Evolutionary conservation across 2,329 filamentous ascomycete species (phyloP).

Genomic region (Coniochaeta sp.): DNA sequence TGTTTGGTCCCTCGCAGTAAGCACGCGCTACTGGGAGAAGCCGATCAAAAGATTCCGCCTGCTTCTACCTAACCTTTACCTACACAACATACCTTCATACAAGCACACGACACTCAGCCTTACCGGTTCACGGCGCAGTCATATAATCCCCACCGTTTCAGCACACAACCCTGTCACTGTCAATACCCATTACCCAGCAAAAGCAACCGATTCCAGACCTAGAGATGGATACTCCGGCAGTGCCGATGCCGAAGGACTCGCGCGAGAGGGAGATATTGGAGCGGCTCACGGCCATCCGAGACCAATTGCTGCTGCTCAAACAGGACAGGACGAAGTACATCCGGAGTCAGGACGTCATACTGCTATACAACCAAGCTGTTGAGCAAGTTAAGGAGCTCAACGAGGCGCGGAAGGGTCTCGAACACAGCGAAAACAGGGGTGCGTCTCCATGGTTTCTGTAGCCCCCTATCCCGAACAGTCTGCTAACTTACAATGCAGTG

Average conservation of each 20-base stretch:
- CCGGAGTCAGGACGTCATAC: conserved; percentile 58
- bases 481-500: conserved; percentile 35
- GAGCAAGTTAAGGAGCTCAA: conserved; percentile 54
- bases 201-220: background rate
- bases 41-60: background rate
- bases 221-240: conserved; percentile 55
- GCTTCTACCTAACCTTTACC: too few relatives aligned
- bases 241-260: conserved; percentile 50
- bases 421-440: conserved; percentile 53
- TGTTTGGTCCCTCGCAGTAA: background rate
- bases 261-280: conserved; percentile 52
- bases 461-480: too few relatives aligned
- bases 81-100: too few relatives aligned
- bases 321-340: conserved; percentile 62
- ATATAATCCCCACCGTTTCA: background rate
- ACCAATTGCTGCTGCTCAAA: conserved; percentile 56
- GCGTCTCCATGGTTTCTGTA: too few relatives aligned
- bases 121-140: background rate
- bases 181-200: background rate
- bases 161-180: background rate
- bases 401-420: conserved; percentile 39
- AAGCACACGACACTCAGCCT: background rate
- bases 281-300: conserved; percentile 45
- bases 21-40: background rate
- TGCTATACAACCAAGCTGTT: conserved; percentile 53